phyloP scores from a whole-genome alignment of 1,139 yeast genomes.

The Yamadazyma buinensis region DNA sequence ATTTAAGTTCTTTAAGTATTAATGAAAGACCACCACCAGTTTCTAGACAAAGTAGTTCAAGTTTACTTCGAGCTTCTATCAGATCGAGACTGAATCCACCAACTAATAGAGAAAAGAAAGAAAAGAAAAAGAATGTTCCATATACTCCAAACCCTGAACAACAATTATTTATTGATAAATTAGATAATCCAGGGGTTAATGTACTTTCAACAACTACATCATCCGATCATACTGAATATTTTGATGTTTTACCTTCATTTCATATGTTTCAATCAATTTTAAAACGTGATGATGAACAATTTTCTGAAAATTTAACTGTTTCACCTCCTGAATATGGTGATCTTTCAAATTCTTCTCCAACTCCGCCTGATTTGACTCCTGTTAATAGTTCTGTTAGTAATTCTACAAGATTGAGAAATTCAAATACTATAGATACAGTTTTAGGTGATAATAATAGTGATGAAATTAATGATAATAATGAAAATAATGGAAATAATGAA shows the following conservation, averaged over 20 bases:
- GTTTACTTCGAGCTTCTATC: slow-evolving; percentile 11
- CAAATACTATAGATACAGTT: slow-evolving; percentile 10
- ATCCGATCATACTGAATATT: slow-evolving; percentile 39
- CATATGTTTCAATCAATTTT: slow-evolving; percentile 59
- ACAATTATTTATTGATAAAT: slow-evolving; percentile 32
- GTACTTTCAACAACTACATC: slow-evolving; percentile 24
- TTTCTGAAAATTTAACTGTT: slow-evolving; percentile 33
- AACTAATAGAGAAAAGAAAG: not conserved
- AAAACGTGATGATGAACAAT: slow-evolving; percentile 44
- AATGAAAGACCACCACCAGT: slow-evolving; percentile 8
- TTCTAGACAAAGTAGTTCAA: slow-evolving; percentile 12
- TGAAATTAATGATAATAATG: slow-evolving; percentile 1
- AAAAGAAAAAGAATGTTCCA: slow-evolving; percentile 22
- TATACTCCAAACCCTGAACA: slow-evolving; percentile 34
- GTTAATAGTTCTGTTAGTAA: slow-evolving; percentile 2
- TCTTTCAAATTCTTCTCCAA: slow-evolving; percentile 24
- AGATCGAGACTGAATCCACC: no score
- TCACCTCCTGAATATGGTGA: slow-evolving; percentile 43
- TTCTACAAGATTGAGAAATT: slow-evolving; percentile 4
- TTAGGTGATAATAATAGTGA: slow-evolving; percentile 13
- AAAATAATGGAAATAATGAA: slow-evolving; percentile 1
- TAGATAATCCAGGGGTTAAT: slow-evolving; percentile 13
- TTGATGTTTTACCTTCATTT: slow-evolving; percentile 59
- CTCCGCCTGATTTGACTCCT: slow-evolving; percentile 22
- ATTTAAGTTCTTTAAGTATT: not conserved